These are phyloP conservation scores for Pseudonectria buxi DNA, from an alignment of 2,329 filamentous ascomycete genomes.

Conservation along the genomic window DNA sequence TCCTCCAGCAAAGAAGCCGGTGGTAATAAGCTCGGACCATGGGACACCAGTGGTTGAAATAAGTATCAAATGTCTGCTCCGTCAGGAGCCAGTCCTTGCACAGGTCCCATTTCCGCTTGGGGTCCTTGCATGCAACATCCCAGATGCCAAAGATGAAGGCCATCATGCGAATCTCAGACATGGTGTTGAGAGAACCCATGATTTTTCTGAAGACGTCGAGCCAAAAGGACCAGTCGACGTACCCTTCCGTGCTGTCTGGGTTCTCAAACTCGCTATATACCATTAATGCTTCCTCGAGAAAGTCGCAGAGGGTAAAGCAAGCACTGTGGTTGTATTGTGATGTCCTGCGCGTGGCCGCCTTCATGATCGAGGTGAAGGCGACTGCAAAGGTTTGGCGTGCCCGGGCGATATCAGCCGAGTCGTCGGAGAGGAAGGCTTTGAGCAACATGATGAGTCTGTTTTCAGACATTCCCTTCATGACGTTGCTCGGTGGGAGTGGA, in stretches of 20 bases:
- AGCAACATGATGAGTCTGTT: slow-evolving; percentile 78
- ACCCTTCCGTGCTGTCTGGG: slow-evolving; percentile 30
- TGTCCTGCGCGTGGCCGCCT: slow-evolving; percentile 65
- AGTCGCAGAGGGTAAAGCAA: slow-evolving; percentile 86
- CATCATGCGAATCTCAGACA: slow-evolving; percentile 80
- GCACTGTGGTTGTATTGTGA: slow-evolving; percentile 76
- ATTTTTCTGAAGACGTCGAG: slow-evolving; percentile 72
- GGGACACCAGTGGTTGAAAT: slow-evolving; percentile 92
- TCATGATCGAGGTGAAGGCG: slow-evolving; percentile 66
- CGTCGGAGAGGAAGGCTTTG: slow-evolving; percentile 64
- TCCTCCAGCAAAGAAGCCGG: slow-evolving; percentile 81
- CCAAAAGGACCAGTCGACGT: slow-evolving; percentile 81
- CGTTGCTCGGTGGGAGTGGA: slow-evolving; percentile 59
- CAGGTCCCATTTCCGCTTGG: slow-evolving; percentile 59
- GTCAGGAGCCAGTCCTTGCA: slow-evolving; percentile 71
- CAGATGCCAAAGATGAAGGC: slow-evolving; percentile 77
- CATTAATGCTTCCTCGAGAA: slow-evolving; percentile 72
- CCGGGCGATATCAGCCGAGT: slow-evolving; percentile 29
- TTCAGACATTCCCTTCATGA: slow-evolving; percentile 77
- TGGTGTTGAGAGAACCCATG: slow-evolving; percentile 76
- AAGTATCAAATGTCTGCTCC: slow-evolving; percentile 66
- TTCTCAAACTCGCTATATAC: slow-evolving; percentile 48
- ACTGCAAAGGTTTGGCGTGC: slow-evolving; percentile 67
- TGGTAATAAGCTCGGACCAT: slow-evolving; percentile 94
- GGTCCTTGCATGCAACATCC: slow-evolving; percentile 62